A percentile compares a stretch with the other conserved stretches of the same genome.
phyloP scores from a whole-genome alignment of 805 yeast genomes.

The Saturnispora sanitii region DNA sequence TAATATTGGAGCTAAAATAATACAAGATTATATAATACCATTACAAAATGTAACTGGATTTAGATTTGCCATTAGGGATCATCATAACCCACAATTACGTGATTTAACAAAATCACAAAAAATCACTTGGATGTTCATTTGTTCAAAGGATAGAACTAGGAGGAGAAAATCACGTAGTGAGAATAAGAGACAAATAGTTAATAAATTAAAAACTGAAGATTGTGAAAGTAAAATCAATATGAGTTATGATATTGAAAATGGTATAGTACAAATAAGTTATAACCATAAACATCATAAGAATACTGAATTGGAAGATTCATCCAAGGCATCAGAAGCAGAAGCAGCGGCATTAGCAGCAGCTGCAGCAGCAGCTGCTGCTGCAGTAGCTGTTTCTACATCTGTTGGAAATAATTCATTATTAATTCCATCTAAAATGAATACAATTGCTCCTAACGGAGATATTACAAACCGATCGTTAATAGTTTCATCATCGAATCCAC shows the following conservation, averaged over 20 bases:
- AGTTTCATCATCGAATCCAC: neutral
- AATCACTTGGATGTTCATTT: slow-evolving; percentile 35
- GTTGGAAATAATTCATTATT: too few relatives aligned
- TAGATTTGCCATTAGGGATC: slow-evolving; percentile 35
- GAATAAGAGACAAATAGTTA: slow-evolving; percentile 29
- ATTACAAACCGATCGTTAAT: neutral
- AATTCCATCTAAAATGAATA: too few relatives aligned
- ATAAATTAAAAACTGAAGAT: slow-evolving; percentile 32
- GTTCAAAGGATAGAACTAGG: slow-evolving; percentile 35
- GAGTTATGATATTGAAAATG: slow-evolving; percentile 31
- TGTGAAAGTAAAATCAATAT: slow-evolving; percentile 33
- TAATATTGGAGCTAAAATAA: slow-evolving; percentile 28
- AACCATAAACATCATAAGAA: slow-evolving; percentile 31
- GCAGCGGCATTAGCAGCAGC: neutral
- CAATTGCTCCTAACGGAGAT: too few relatives aligned
- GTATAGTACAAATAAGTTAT: slow-evolving; percentile 28
- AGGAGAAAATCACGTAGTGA: slow-evolving; percentile 35
- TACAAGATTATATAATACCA: slow-evolving; percentile 30
- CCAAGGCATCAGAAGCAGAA: neutral
- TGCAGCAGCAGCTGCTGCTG: neutral
- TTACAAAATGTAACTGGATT: slow-evolving; percentile 33
- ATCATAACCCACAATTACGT: slow-evolving; percentile 28
- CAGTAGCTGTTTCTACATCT: too few relatives aligned
- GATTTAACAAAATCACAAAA: slow-evolving; percentile 29
- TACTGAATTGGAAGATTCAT: neutral